Evolutionary conservation across 1,139 yeast genomes (phyloP), one percentile per base, ranked within the genome.

Genomic region (Protomyces pachydermus): DNA sequence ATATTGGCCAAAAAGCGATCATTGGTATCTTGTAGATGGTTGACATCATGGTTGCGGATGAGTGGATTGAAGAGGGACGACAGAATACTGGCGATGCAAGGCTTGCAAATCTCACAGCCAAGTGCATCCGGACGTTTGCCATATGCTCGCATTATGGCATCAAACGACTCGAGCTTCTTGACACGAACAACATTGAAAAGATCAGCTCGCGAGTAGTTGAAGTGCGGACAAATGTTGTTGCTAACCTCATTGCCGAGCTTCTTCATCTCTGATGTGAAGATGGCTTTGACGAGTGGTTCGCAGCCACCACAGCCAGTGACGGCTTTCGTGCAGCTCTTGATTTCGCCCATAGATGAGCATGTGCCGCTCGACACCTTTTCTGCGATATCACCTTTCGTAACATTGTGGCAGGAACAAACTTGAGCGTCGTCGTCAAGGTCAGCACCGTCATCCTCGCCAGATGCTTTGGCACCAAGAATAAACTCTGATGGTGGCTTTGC

Each of bases 251-350:
- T 69, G 10, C 77, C 77, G 69, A 73, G 68, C 39, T 72, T 71
- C 65, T 73, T 73, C 76, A 74, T 72, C 62, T 74, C 76, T 1
- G 73, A 66, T 35, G 72, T 73, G 65, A 74, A 74, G 8, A 74
- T 73, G 37, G 73, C 72, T 67, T 74, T 74, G 65, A 74, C 72
- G 1, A 75, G 73, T 3, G 75, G 75, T 42, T 73, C 74, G 67
- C 77, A 74, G 8, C 77, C 77, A 58, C 77, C 77, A 60, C 77
- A 74, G 1, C 77, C 75, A 23, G 77, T 74, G 25, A 74, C 77
- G 5, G 77, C 77, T 61, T 74, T 74, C 3, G 77, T 74, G 55
- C 71, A 68, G 20, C 73, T 70, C 67, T 74, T 74, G 56, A 74
- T 67, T 38, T 74, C 75, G 14, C 74, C 74, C 34, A 74, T 56